A percentile compares a stretch with the other conserved stretches of the same genome.
These are phyloP conservation scores for Chromera velia DNA, from an alignment of 73 alveolate genomes.

Conservation along the genomic window DNA sequence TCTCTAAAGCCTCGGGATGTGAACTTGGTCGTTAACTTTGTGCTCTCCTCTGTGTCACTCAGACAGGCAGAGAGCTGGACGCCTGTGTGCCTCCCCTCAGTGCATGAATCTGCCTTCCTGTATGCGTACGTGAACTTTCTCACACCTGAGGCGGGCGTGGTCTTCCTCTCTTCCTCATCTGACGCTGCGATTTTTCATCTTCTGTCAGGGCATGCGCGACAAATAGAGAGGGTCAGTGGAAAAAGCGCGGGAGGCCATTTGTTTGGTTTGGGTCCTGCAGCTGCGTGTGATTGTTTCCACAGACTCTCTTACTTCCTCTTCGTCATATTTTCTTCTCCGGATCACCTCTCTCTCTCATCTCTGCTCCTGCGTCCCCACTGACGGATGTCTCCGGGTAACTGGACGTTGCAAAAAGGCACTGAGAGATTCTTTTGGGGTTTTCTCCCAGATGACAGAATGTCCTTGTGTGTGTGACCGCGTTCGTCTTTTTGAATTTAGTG, in stretches of 20 bases:
- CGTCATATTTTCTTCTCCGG: no score
- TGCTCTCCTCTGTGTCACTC: neutral
- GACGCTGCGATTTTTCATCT: slow-evolving; percentile 36
- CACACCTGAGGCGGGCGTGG: slow-evolving; percentile 17
- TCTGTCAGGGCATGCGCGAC: slow-evolving; percentile 12
- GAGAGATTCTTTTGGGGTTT: no score
- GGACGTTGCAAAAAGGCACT: neutral
- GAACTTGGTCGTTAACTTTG: neutral
- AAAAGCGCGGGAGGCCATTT: no score
- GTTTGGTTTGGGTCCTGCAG: no score
- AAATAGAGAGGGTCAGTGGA: neutral
- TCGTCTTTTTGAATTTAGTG: neutral
- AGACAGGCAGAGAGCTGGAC: slow-evolving; percentile 42
- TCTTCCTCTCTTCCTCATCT: slow-evolving; percentile 31
- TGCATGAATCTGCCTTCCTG: neutral
- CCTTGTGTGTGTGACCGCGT: neutral
- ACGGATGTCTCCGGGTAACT: no score
- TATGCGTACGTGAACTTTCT: neutral
- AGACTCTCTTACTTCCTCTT: no score
- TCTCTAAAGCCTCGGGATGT: neutral
- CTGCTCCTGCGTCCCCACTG: no score
- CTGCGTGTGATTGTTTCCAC: no score
- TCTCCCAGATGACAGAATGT: neutral
- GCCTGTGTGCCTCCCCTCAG: slow-evolving; percentile 29
- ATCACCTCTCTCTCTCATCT: no score